A percentile compares a stretch with the other conserved stretches of the same genome.
These are phyloP conservation scores for Candida michaelii DNA, from an alignment of 805 yeast species.

Conservation along the genomic window DNA sequence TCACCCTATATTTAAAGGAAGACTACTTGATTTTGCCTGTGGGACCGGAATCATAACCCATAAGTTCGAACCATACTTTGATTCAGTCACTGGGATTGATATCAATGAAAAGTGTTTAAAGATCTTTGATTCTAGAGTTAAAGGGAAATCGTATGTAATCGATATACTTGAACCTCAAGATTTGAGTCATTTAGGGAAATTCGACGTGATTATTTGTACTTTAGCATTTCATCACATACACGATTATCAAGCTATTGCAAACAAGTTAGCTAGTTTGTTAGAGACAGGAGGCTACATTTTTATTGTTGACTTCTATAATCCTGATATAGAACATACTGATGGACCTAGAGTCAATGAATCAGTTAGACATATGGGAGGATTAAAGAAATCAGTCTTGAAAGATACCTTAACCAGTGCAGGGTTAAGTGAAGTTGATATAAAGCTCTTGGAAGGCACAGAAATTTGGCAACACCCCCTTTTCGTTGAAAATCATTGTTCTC, in stretches of 20 bases:
- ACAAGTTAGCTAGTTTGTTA: conserved; percentile 31
- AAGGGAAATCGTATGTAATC: conserved; percentile 15
- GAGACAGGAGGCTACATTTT: conserved; percentile 34
- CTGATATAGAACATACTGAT: conserved; percentile 20
- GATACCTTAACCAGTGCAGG: conserved; percentile 22
- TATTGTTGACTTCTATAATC: conserved; percentile 41
- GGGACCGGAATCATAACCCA: conserved; percentile 41
- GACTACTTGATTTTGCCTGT: conserved; percentile 42
- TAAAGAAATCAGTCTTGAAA: conserved; percentile 24
- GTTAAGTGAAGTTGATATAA: conserved; percentile 20
- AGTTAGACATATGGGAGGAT: conserved; percentile 34
- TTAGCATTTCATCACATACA: conserved; percentile 41
- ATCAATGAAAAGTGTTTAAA: conserved; percentile 27
- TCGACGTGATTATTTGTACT: conserved; percentile 37
- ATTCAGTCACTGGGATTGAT: conserved; percentile 30
- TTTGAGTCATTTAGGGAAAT: conserved; percentile 19
- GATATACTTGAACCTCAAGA: conserved; percentile 26
- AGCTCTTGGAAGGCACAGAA: conserved; percentile 2
- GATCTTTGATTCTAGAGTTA: conserved; percentile 6
- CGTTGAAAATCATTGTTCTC: conserved; percentile 23
- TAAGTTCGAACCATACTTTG: conserved; percentile 27
- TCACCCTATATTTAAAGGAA: neutral
- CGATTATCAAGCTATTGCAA: conserved; percentile 28
- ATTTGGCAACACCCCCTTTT: conserved; percentile 28
- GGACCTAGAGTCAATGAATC: conserved; percentile 9